phyloP scores from a whole-genome alignment of 2,329 filamentous ascomycete species.

The Bipolaris bicolor region DNA sequence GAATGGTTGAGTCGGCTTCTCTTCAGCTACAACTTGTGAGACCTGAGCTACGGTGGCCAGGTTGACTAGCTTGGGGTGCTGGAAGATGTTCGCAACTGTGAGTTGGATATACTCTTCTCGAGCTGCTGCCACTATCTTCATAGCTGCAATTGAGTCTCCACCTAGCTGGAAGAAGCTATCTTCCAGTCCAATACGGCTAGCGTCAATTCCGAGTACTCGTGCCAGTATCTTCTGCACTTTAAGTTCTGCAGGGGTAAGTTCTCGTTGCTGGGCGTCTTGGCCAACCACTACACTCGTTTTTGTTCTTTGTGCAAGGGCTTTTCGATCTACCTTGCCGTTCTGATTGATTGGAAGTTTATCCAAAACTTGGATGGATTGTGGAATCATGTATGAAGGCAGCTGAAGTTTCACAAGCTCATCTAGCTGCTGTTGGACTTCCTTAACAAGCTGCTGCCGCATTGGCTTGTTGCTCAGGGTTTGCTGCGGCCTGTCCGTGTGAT shows the following conservation, averaged over 20 bases:
- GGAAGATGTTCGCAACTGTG: background rate
- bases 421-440: slow-evolving; percentile 6
- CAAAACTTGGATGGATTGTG: slow-evolving; percentile 37
- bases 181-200: slow-evolving; percentile 14
- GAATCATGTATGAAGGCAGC: slow-evolving; percentile 29
- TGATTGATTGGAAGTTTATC: slow-evolving; percentile 28
- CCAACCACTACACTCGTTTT: background rate
- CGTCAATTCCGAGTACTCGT: background rate
- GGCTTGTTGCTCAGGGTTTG: background rate
- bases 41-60: background rate
- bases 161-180: slow-evolving; percentile 53
- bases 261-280: background rate
- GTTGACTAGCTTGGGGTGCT: background rate
- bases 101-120: background rate
- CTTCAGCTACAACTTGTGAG: background rate
- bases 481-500: background rate
- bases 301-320: slow-evolving; percentile 24
- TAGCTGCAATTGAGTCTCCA: slow-evolving; percentile 54
- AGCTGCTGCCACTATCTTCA: slow-evolving; percentile 26
- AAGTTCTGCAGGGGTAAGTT: background rate
- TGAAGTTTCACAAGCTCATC: background rate
- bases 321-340: slow-evolving; percentile 22
- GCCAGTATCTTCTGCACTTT: background rate
- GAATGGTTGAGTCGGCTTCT: background rate
- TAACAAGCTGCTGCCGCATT: background rate